phyloP scores from a whole-genome alignment of 2,329 filamentous ascomycete genomes.

The Microdochium bolleyi region DNA sequence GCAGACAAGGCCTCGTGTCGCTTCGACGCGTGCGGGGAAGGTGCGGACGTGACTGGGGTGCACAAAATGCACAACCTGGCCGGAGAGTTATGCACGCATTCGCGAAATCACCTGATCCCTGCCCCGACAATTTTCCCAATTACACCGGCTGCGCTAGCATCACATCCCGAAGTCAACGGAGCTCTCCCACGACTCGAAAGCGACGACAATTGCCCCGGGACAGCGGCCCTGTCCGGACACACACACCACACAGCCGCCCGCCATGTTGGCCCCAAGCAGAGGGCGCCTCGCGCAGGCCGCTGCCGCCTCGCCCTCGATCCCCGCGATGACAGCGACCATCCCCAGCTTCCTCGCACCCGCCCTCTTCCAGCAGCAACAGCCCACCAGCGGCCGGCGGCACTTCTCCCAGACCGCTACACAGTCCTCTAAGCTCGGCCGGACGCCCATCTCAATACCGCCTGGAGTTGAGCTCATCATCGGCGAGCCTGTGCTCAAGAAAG shows the following conservation, averaged over 20 bases:
- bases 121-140: not conserved
- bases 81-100: not conserved
- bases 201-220: not conserved
- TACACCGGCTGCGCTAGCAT: not conserved
- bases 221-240: not conserved
- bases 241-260: not conserved
- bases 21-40: not conserved
- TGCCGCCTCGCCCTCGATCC: constrained; percentile 31
- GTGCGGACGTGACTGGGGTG: not conserved
- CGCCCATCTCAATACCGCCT: constrained; percentile 71
- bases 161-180: not conserved
- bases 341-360: constrained; percentile 68
- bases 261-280: constrained; percentile 59
- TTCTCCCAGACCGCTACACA: constrained; percentile 66
- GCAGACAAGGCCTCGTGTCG: not conserved
- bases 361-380: constrained; percentile 38
- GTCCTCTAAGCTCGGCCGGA: constrained; percentile 78
- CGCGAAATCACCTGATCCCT: not conserved
- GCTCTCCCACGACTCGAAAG: not conserved
- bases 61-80: not conserved
- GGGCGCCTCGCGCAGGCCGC: constrained; percentile 51
- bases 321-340: constrained; percentile 32
- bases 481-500: constrained; percentile 46
- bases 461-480: constrained; percentile 72
- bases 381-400: constrained; percentile 28